Percentiles rank a stretch among this genome's conserved stretches.
These are phyloP conservation scores for Sporothrix pallida DNA, from an alignment of 2,329 filamentous ascomycete genomes.

Conservation along the genomic window DNA sequence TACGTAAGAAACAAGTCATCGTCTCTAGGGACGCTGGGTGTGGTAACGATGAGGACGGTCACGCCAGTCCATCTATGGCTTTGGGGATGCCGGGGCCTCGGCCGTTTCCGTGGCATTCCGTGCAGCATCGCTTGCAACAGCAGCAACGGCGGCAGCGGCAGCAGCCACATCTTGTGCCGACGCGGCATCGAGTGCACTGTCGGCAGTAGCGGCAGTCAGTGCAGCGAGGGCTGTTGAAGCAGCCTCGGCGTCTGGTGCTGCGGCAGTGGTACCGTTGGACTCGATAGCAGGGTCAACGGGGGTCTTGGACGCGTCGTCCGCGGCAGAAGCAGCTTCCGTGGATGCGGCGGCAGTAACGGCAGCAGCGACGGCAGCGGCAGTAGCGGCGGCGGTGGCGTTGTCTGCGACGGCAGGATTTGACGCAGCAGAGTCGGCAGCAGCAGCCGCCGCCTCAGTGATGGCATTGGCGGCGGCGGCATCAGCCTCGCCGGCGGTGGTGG, in stretches of 20 bases:
- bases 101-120: not conserved
- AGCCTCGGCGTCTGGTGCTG: not conserved
- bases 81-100: not conserved
- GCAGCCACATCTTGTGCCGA: constrained; percentile 7
- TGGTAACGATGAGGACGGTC: too few species aligned
- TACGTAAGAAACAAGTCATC: too few species aligned
- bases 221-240: not conserved
- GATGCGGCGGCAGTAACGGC: constrained; percentile 15
- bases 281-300: not conserved
- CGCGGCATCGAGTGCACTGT: not conserved
- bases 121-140: constrained; percentile 5
- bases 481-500: not conserved
- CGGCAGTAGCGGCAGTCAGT: constrained; percentile 8
- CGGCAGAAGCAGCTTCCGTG: not conserved
- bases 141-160: constrained; percentile 17
- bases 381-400: constrained; percentile 21
- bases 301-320: not conserved
- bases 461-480: constrained; percentile 19
- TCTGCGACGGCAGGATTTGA: not conserved
- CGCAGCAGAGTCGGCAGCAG: not conserved
- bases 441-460: not conserved
- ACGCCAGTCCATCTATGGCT: constrained; percentile 7
- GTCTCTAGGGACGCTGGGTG: too few species aligned
- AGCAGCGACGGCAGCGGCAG: constrained; percentile 17
- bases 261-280: not conserved